Evolutionary conservation across 805 yeast species (phyloP).

Genomic region (Candida morakotiae): DNA sequence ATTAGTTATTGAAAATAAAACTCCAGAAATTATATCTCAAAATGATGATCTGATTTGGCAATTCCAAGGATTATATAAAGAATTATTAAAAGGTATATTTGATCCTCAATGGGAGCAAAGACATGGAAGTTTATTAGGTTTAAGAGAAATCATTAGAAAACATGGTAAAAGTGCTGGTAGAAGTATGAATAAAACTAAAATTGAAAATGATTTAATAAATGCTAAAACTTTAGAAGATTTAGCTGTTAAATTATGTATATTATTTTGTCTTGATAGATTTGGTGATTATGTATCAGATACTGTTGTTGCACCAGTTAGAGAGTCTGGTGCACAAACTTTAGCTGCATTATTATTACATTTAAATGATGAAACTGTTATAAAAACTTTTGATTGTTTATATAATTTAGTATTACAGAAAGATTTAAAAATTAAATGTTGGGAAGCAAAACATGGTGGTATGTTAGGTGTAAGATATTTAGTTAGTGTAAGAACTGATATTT

Average conservation of each 20-base stretch:
- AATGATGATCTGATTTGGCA: conserved; percentile 84
- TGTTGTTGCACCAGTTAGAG: conserved; percentile 97
- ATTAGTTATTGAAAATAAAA: conserved; percentile 77
- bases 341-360: conserved; percentile 85
- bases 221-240: conserved; percentile 76
- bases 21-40: conserved; percentile 60
- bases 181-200: conserved; percentile 54
- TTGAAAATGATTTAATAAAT: conserved; percentile 66
- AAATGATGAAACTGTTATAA: conserved; percentile 51
- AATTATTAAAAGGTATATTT: conserved; percentile 72
- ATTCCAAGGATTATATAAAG: conserved; percentile 87
- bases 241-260: conserved; percentile 76
- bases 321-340: conserved; percentile 90
- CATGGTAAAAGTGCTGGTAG: conserved; percentile 89
- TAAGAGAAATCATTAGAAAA: conserved; percentile 76
- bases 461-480: conserved; percentile 90
- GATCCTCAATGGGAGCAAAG: conserved; percentile 90
- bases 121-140: conserved; percentile 92
- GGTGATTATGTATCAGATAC: conserved; percentile 97
- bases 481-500: conserved; percentile 78
- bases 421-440: conserved; percentile 68
- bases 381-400: conserved; percentile 62
- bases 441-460: conserved; percentile 97
- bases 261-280: conserved; percentile 89
- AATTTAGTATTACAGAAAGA: conserved; percentile 64